Conservation (phyloP, 1,284 basidiomycete genomes). For the Golubevia pallescens region DNA sequence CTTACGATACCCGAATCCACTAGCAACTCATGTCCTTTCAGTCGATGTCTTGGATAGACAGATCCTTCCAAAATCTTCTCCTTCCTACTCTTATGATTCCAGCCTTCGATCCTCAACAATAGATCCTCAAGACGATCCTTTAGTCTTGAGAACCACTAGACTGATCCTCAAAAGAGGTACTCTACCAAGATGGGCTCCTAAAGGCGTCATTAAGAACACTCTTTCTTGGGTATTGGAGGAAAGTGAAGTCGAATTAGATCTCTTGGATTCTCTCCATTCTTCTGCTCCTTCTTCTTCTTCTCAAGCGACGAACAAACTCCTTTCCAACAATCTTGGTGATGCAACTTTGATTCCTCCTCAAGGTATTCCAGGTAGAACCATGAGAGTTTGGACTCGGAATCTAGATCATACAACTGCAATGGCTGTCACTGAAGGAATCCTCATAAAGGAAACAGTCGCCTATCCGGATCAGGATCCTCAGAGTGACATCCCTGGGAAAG, state of each 20-base stretch:
- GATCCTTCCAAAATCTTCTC: slow-evolving; percentile 25
- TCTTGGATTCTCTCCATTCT: not conserved
- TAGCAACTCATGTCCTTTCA: slow-evolving; percentile 88
- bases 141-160: slow-evolving; percentile 83
- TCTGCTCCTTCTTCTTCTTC: too few relatives aligned
- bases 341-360: too few relatives aligned
- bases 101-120: too few relatives aligned
- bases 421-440: slow-evolving; percentile 51
- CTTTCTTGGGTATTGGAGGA: slow-evolving; percentile 63
- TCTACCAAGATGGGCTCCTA: slow-evolving; percentile 86
- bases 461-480: not conserved
- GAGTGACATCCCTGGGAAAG: slow-evolving; percentile 12
- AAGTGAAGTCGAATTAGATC: slow-evolving; percentile 57
- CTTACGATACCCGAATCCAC: slow-evolving; percentile 94
- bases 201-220: slow-evolving; percentile 72
- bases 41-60: slow-evolving; percentile 88
- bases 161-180: slow-evolving; percentile 90
- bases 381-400: slow-evolving; percentile 60
- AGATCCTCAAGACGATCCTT: slow-evolving; percentile 69
- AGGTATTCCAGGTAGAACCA: slow-evolving; percentile 19
- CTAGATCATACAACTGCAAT: slow-evolving; percentile 57
- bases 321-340: too few relatives aligned
- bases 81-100: not conserved
- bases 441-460: slow-evolving; percentile 17
- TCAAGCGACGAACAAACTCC: too few relatives aligned